phyloP scores from a whole-genome alignment of 768 basidiomycete genomes.

The Tylopilus rubrobrunneus region DNA sequence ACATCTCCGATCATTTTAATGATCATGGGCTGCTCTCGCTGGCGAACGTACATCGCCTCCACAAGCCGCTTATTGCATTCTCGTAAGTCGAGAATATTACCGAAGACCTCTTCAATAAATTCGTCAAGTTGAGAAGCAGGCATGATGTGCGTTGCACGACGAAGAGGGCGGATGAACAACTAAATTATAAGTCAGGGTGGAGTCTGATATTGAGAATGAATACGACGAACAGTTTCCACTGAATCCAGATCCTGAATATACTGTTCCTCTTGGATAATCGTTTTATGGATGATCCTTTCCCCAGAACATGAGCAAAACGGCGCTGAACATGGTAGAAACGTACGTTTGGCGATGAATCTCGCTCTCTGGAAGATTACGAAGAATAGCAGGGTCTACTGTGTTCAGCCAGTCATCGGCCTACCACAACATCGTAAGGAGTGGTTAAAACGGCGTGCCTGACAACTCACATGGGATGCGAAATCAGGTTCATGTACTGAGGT shows the following conservation, averaged over 20 bases:
- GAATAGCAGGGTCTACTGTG: conserved; percentile 45
- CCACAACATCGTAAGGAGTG: neutral
- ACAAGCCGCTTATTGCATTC: conserved; percentile 80
- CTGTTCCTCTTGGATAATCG: conserved; percentile 85
- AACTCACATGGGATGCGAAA: conserved; percentile 23
- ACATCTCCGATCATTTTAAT: conserved; percentile 87
- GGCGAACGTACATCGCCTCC: conserved; percentile 81
- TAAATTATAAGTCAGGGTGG: conserved; percentile 27
- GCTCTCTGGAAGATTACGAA: conserved; percentile 59
- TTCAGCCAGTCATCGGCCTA: conserved; percentile 49
- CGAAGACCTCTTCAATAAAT: conserved; percentile 88
- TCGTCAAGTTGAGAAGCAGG: conserved; percentile 58
- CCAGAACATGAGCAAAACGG: neutral
- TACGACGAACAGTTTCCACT: conserved; percentile 58
- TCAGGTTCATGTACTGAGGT: conserved; percentile 27
- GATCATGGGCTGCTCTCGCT: conserved; percentile 76
- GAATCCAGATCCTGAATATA: conserved; percentile 85
- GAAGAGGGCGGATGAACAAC: conserved; percentile 55
- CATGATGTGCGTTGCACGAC: conserved; percentile 55
- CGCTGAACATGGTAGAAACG: conserved; percentile 3
- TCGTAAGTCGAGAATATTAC: conserved; percentile 83
- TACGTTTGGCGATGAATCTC: conserved; percentile 82
- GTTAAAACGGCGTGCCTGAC: conserved; percentile 27
- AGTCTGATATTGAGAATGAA: conserved; percentile 25
- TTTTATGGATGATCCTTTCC: conserved; percentile 70